These are phyloP conservation scores for Fonsecaea pedrosoi DNA, from an alignment of 2,329 filamentous ascomycete species.

Conservation along the genomic window DNA sequence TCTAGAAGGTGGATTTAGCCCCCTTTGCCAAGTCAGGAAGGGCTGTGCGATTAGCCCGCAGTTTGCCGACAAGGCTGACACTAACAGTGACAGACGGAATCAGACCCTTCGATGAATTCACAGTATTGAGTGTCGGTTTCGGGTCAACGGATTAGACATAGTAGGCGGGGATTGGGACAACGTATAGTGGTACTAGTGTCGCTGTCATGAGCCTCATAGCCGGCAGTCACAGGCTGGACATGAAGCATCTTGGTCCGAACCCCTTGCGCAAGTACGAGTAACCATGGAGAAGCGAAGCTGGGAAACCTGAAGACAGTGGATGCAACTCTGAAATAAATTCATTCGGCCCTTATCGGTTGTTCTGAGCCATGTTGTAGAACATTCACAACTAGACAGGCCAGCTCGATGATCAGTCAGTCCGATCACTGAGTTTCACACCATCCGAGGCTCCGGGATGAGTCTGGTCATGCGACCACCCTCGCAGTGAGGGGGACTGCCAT, in stretches of 20 bases:
- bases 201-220: neutral
- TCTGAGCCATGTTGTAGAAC: constrained; percentile 27
- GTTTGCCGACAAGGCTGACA: constrained; percentile 1
- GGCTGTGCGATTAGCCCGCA: neutral
- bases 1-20: constrained; percentile 1
- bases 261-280: neutral
- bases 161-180: neutral
- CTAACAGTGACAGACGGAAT: neutral
- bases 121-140: neutral
- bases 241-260: neutral
- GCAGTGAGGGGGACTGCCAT: neutral
- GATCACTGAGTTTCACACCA: neutral
- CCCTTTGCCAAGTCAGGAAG: neutral
- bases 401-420: constrained; percentile 8
- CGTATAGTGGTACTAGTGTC: neutral
- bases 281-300: neutral
- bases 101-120: neutral
- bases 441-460: neutral
- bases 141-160: too few species aligned
- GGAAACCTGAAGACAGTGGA: neutral
- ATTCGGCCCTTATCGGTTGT: constrained; percentile 28
- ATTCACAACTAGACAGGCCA: constrained; percentile 14
- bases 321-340: constrained; percentile 33
- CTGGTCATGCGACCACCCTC: constrained; percentile 1
- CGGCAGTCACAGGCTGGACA: neutral